phyloP scores from a whole-genome alignment of 192 early-diverging fungal genomes.

The Coemansia sp. region DNA sequence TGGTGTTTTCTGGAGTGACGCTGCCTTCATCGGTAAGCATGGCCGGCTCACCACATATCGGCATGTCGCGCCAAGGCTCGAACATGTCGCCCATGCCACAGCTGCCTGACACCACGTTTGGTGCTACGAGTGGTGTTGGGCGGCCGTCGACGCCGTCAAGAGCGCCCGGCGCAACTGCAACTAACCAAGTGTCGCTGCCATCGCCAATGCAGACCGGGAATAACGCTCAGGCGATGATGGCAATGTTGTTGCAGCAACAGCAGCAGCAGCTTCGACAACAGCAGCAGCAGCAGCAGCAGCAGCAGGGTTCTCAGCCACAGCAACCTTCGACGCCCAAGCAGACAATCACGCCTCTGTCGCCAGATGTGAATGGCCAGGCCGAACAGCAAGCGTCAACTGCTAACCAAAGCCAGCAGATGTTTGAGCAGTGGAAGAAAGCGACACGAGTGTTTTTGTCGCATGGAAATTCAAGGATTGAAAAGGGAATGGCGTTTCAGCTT shows the following conservation, averaged over 20 bases:
- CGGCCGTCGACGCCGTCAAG: constrained; percentile 14
- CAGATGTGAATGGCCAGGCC: constrained; percentile 12
- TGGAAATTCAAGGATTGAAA: constrained; percentile 41
- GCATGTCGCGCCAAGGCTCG: constrained; percentile 10
- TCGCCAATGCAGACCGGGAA: constrained; percentile 21
- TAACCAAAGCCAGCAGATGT: constrained; percentile 19
- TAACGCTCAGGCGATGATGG: constrained; percentile 46
- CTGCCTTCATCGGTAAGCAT: constrained; percentile 4
- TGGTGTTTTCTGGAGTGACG: background rate
- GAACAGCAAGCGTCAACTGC: constrained; percentile 15
- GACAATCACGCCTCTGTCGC: constrained; percentile 28
- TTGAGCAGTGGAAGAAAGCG: constrained; percentile 40
- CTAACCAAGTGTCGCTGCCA: constrained; percentile 10
- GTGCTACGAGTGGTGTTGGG: background rate
- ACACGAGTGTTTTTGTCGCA: constrained; percentile 43
- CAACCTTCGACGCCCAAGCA: constrained; percentile 26
- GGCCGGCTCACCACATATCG: constrained; percentile 18
- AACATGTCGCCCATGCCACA: constrained; percentile 17
- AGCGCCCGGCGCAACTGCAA: constrained; percentile 2
- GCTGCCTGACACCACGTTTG: constrained; percentile 10
- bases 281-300: constrained; percentile 16
- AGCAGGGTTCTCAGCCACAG: background rate
- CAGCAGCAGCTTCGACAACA: constrained; percentile 32
- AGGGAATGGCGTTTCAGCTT: constrained; percentile 30
- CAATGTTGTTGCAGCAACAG: constrained; percentile 46